A percentile compares a stretch with the other conserved stretches of the same genome.
phyloP scores from a whole-genome alignment of 306 rosid species.

The Purshia tridentata region DNA sequence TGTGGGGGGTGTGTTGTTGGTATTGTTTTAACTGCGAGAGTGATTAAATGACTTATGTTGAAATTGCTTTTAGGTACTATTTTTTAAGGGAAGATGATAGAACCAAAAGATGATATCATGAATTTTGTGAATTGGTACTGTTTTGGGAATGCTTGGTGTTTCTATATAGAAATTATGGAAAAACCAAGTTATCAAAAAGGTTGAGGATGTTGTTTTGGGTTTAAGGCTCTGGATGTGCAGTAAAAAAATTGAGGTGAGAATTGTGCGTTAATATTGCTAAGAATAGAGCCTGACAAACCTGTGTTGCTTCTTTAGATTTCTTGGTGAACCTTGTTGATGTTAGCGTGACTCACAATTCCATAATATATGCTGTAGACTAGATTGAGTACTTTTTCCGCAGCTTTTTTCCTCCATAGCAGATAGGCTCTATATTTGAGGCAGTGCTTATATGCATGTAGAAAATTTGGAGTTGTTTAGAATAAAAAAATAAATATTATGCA shows the following conservation, averaged over 20 bases:
- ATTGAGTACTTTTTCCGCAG: neutral
- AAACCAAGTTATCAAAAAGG: neutral
- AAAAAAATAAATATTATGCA: too few relatives aligned
- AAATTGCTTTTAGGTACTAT: neutral
- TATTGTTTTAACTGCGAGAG: too few relatives aligned
- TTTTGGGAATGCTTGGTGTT: neutral
- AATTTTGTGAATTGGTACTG: slow-evolving; percentile 3
- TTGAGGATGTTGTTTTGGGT: neutral
- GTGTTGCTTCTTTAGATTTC: too few relatives aligned
- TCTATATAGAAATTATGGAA: neutral
- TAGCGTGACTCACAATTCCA: neutral
- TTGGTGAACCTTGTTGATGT: neutral
- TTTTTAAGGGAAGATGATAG: neutral
- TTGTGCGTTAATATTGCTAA: neutral
- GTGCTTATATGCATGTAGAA: neutral
- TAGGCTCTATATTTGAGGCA: neutral
- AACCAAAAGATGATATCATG: neutral
- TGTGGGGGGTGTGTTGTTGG: neutral
- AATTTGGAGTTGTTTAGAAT: neutral
- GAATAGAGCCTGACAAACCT: too few relatives aligned
- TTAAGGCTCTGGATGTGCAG: neutral
- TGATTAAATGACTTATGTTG: neutral
- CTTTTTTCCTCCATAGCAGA: neutral
- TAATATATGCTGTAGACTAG: neutral
- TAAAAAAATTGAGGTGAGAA: neutral